Evolutionary conservation across 2,329 filamentous ascomycete species (phyloP), one percentile per base, ranked within the genome.

Genomic region (Ilyonectria sp.): DNA sequence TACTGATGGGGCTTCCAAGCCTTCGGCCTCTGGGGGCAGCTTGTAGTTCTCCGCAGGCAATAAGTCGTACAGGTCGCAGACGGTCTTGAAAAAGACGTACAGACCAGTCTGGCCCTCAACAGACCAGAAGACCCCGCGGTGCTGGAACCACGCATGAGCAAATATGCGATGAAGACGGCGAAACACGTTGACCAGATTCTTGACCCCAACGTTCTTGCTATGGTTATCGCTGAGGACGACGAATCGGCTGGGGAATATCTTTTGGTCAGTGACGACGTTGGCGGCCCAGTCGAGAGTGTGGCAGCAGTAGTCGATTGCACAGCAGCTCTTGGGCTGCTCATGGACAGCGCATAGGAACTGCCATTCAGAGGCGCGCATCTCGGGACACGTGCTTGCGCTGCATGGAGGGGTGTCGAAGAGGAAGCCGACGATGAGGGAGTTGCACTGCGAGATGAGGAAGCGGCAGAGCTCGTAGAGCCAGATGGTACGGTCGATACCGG

Each of bases 311-410:
- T 99, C 96, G 78, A 99, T 98, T 58, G 96, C 96, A 81, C 95
- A 98, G 85, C 96, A 99, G 76, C 92, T 93, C 83, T 98, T 98
- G 55, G 96, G 96, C 56, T 94, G 93, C 78, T 98, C 95, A 80
- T 99, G 96, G 3, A 98, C 96, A 57, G 96, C 96, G 83, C 96
- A 99, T 54, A 99, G 90, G 78, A 98, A 99, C 83, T 99, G 96
- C 96, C 96, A 99, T 84, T 99, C 95, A 33, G 93, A 96, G 2
- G 96, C 96, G 78, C 96, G 94, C 96, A 99, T 99, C 83, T 99
- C 96, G 35, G 95, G 94, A 77, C 96, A 99, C 1, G 96, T 98
- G 70, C 87, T 86, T 15, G 93, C 89, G 67, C 94, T 97, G 83
- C 96, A 99, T 3, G 95, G 92, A 7, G 95, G 95, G 49, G 87